These are phyloP conservation scores for Babesia bovis DNA, from an alignment of 169 alveolate species.

Conservation along the genomic window DNA sequence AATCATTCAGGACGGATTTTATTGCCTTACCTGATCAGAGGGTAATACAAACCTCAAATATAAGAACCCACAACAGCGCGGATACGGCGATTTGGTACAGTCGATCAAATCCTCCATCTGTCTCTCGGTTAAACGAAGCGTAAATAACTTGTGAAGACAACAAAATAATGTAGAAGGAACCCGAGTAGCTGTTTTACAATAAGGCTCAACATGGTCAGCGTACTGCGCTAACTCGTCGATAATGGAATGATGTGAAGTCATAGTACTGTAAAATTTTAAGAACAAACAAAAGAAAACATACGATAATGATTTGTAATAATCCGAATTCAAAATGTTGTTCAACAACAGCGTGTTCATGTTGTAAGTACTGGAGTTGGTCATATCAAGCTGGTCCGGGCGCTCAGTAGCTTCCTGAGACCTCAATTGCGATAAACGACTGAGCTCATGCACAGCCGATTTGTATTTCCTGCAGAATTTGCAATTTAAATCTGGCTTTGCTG, in stretches of 20 bases:
- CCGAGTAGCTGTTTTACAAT: conserved; percentile 72
- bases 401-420: conserved; percentile 6
- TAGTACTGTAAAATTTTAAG: conserved; percentile 30
- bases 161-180: conserved; percentile 80
- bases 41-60: conserved; percentile 60
- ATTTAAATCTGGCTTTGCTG: conserved; percentile 63
- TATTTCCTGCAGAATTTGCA: conserved; percentile 67
- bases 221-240: conserved; percentile 71
- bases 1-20: not conserved
- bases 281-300: not conserved
- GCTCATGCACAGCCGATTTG: conserved; percentile 65
- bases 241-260: conserved; percentile 63
- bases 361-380: conserved; percentile 72
- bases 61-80: conserved; percentile 67
- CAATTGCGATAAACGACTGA: conserved; percentile 54
- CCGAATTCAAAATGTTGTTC: conserved; percentile 75
- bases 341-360: conserved; percentile 72
- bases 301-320: conserved; percentile 73
- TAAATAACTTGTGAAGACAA: conserved; percentile 72
- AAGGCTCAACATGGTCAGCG: conserved; percentile 79
- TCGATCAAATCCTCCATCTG: conserved; percentile 62
- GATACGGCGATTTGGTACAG: conserved; percentile 50
- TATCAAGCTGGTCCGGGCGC: conserved; percentile 53
- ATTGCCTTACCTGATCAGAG: conserved; percentile 52
- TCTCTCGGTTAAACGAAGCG: conserved; percentile 72